A percentile compares a stretch with the other conserved stretches of the same genome.
Conservation (phyloP, 345 rosid genomes). For the Isatis tinctoria region DNA sequence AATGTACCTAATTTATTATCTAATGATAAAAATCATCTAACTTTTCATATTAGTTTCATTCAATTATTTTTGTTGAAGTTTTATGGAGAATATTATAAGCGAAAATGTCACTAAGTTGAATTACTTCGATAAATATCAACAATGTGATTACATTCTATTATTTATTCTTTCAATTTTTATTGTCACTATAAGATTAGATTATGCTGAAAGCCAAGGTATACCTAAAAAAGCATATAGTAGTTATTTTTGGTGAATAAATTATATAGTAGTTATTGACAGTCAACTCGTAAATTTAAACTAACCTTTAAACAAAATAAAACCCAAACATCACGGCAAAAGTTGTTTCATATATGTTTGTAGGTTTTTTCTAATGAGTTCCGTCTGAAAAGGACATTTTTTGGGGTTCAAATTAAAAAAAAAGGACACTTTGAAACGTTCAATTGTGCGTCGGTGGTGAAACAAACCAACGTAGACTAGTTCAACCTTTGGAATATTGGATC, state of each 20-base stretch:
- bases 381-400: slow-evolving; percentile 11
- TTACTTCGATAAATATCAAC: not conserved
- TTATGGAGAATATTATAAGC: not conserved
- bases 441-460: slow-evolving; percentile 3
- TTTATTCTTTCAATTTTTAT: not conserved
- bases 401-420: not conserved
- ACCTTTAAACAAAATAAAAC: not conserved
- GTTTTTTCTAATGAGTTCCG: not conserved
- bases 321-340: slow-evolving; percentile 6
- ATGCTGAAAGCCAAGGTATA: no score
- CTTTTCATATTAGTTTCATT: not conserved
- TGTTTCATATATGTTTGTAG: not conserved
- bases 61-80: not conserved
- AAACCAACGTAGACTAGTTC: slow-evolving; percentile 21
- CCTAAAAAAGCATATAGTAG: no score
- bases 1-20: not conserved
- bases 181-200: not conserved
- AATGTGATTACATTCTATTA: not conserved
- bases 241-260: no score
- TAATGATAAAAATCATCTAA: not conserved
- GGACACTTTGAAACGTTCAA: slow-evolving; percentile 24
- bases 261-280: no score
- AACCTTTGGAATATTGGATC: not conserved
- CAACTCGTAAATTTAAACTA: not conserved
- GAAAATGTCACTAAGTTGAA: not conserved